phyloP scores from a whole-genome alignment of 2,329 filamentous ascomycete species.

The Canariomyces notabilis region DNA sequence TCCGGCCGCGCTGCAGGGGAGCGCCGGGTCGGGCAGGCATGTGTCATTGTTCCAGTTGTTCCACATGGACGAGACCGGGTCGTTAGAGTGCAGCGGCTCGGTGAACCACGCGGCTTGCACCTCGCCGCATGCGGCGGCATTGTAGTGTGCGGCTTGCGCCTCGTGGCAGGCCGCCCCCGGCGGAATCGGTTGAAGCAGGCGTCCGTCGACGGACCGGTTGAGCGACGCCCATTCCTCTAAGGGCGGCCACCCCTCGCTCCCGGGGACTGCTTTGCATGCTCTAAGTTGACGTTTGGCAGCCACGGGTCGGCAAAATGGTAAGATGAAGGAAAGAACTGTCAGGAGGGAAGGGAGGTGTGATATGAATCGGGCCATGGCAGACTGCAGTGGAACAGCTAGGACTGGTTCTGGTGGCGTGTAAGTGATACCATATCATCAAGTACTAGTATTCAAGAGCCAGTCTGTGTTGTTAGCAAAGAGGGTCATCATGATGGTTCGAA shows the following conservation, averaged over 20 bases:
- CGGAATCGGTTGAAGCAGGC: slow-evolving; percentile 37
- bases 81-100: slow-evolving; percentile 34
- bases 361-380: background rate
- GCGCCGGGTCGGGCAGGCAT: slow-evolving; percentile 39
- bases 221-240: slow-evolving; percentile 39
- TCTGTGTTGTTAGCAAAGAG: too few relatives aligned
- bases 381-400: too few relatives aligned
- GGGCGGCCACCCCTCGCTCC: slow-evolving; percentile 42
- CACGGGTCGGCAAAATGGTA: too few relatives aligned
- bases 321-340: too few relatives aligned
- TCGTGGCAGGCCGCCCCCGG: slow-evolving; percentile 36
- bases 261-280: slow-evolving; percentile 46
- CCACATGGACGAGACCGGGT: slow-evolving; percentile 35
- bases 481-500: too few relatives aligned
- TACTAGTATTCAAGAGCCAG: too few relatives aligned
- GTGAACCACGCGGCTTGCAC: slow-evolving; percentile 11
- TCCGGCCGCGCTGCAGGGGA: slow-evolving; percentile 35
- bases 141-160: slow-evolving; percentile 1
- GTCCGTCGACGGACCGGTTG: slow-evolving; percentile 38
- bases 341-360: background rate
- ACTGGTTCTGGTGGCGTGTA: too few relatives aligned
- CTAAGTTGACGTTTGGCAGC: too few relatives aligned
- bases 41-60: slow-evolving; percentile 47
- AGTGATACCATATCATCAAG: too few relatives aligned
- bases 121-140: background rate